A percentile compares a stretch with the other conserved stretches of the same genome.
Evolutionary conservation across 257 asterid genomes (phyloP).

Genomic region (Sherardia arvensis): DNA sequence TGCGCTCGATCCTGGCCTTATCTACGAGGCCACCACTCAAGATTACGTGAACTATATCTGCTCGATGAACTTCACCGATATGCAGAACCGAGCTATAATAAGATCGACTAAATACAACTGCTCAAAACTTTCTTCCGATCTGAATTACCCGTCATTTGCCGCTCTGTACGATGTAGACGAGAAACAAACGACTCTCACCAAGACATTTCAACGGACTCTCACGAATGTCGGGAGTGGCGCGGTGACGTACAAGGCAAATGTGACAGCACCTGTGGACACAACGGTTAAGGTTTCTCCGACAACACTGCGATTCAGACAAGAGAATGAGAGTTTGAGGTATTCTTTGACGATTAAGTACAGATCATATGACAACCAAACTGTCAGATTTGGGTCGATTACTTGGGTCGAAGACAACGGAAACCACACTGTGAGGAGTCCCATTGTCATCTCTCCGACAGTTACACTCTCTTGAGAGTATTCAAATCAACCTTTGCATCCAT

Average conservation of each 20-base stretch:
- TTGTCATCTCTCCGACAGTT: background rate
- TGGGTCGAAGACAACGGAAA: background rate
- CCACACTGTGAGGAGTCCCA: background rate
- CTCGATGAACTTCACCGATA: slow-evolving; percentile 9
- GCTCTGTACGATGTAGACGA: background rate
- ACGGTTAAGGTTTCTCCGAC: background rate
- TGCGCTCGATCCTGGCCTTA: background rate
- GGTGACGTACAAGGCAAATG: background rate
- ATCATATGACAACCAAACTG: background rate
- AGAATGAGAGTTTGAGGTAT: background rate
- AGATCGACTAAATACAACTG: background rate
- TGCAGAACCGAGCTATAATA: background rate
- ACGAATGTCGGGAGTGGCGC: background rate
- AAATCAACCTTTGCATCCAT: background rate
- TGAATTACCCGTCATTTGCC: background rate
- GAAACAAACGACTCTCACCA: background rate
- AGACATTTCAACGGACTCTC: background rate
- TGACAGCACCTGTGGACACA: background rate
- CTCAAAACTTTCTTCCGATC: background rate
- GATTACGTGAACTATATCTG: slow-evolving; percentile 5
- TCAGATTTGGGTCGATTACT: background rate
- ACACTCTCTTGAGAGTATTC: background rate
- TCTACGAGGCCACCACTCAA: background rate
- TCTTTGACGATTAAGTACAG: background rate
- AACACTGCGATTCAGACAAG: background rate